These are phyloP conservation scores for Monosporascus sp. DNA, from an alignment of 2,329 filamentous ascomycete species.

Conservation along the genomic window DNA sequence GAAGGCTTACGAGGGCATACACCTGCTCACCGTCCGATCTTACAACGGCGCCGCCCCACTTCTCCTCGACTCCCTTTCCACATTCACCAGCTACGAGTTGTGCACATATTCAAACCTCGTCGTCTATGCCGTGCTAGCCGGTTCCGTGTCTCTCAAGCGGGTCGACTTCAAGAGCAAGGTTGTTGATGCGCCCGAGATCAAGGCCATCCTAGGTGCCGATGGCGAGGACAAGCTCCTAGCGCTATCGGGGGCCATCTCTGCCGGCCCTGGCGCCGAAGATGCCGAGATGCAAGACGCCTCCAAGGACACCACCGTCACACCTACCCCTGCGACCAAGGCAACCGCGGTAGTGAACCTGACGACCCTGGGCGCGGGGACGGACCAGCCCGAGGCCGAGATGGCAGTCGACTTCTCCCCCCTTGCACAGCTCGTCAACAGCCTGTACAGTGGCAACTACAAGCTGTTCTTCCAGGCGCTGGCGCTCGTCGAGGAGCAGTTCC, in stretches of 20 bases:
- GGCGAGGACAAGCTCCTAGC: conserved; percentile 83
- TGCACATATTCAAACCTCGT: conserved; percentile 95
- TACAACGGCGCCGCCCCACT: conserved; percentile 86
- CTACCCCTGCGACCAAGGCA: conserved; percentile 39
- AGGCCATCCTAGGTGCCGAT: conserved; percentile 81
- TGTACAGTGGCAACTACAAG: conserved; percentile 93
- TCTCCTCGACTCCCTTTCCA: conserved; percentile 93
- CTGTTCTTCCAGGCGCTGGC: conserved; percentile 88
- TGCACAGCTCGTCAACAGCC: conserved; percentile 78
- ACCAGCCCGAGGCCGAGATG: conserved; percentile 72
- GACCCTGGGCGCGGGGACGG: conserved; percentile 65
- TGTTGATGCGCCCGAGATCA: conserved; percentile 96
- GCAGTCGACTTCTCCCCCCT: conserved; percentile 86
- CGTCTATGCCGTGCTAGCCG: conserved; percentile 90
- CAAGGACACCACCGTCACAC: conserved; percentile 43
- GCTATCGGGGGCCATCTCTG: conserved; percentile 72
- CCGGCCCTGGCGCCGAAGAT: conserved; percentile 70
- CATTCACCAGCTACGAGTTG: conserved; percentile 97
- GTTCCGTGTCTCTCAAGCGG: conserved; percentile 88
- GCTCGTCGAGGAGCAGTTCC: conserved; percentile 86
- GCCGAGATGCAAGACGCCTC: conserved; percentile 64
- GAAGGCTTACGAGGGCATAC: conserved; percentile 95
- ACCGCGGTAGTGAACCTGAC: conserved; percentile 83
- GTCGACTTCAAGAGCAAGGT: conserved; percentile 99
- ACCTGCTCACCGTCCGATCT: conserved; percentile 86